phyloP scores from a whole-genome alignment of 495 filamentous ascomycete genomes.

The Aspergillus sparsus region DNA sequence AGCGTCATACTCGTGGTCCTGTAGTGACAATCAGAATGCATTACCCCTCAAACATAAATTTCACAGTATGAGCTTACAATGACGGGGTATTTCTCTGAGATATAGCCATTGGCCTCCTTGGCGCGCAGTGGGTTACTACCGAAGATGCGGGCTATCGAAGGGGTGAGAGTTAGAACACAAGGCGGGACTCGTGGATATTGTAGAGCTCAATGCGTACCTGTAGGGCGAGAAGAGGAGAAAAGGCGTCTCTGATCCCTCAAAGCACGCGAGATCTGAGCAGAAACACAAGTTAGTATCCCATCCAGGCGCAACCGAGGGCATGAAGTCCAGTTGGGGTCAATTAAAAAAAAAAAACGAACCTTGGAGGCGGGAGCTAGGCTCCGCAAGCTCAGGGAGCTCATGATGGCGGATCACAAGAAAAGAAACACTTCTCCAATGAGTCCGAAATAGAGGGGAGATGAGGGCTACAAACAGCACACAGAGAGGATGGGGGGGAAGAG shows the following conservation, averaged over 20 bases:
- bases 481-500: conserved; percentile 28
- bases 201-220: conserved; percentile 57
- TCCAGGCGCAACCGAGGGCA: conserved; percentile 25
- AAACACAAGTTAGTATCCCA: conserved; percentile 29
- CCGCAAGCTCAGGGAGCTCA: conserved; percentile 61
- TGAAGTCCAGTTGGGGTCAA: no score
- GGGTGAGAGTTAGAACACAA: conserved; percentile 35
- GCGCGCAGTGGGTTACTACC: conserved; percentile 81
- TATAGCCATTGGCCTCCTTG: conserved; percentile 82
- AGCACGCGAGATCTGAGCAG: conserved; percentile 45
- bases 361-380: conserved; percentile 59
- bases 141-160: conserved; percentile 69
- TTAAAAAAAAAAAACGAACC: conserved; percentile 37
- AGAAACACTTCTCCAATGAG: conserved; percentile 32
- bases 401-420: conserved; percentile 45
- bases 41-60: neutral
- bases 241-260: conserved; percentile 61
- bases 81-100: conserved; percentile 85
- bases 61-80: conserved; percentile 63
- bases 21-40: conserved; percentile 30
- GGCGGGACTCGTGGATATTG: conserved; percentile 17
- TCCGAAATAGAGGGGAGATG: conserved; percentile 22
- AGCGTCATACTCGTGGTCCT: conserved; percentile 83
- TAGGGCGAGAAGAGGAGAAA: conserved; percentile 84
- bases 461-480: conserved; percentile 27